These are phyloP conservation scores for Aureobasidium sp. DNA, from an alignment of 2,329 filamentous ascomycete species.

Conservation along the genomic window DNA sequence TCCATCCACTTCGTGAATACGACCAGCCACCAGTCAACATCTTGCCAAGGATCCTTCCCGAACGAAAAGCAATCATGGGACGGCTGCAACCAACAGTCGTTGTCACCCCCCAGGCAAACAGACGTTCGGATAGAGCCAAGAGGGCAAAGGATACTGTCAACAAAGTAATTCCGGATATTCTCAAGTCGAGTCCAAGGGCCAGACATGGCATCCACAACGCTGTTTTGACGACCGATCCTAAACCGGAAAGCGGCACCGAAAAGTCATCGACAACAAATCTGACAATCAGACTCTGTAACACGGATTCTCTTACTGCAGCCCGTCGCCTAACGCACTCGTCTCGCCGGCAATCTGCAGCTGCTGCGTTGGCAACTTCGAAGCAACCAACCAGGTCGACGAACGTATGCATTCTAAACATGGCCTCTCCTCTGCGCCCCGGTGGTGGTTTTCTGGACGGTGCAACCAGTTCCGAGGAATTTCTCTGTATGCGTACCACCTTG, in stretches of 20 bases:
- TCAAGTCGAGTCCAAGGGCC: constrained; percentile 49
- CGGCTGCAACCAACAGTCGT: constrained; percentile 19
- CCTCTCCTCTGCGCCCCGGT: constrained; percentile 53
- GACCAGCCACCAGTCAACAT: background rate
- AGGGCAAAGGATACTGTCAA: constrained; percentile 52
- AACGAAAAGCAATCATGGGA: constrained; percentile 17
- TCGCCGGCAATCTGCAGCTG: constrained; percentile 16
- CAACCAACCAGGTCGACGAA: constrained; percentile 24
- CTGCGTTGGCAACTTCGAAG: background rate
- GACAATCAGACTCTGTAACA: constrained; percentile 41
- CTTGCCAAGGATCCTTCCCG: constrained; percentile 5
- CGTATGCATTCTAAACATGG: constrained; percentile 57
- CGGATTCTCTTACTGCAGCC: constrained; percentile 51
- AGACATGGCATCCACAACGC: constrained; percentile 48
- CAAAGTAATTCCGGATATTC: constrained; percentile 51
- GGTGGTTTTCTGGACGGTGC: constrained; percentile 56
- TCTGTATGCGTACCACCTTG: constrained; percentile 55
- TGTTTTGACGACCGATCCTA: constrained; percentile 42
- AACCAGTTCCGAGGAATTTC: constrained; percentile 54
- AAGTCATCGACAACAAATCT: constrained; percentile 18
- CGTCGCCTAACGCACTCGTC: constrained; percentile 27
- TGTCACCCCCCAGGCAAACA: constrained; percentile 20
- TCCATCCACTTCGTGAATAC: background rate
- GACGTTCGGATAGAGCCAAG: constrained; percentile 38
- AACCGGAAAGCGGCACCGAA: constrained; percentile 19